These are phyloP conservation scores for Trichosanthes truncata DNA, from an alignment of 306 rosid genomes.

Conservation along the genomic window DNA sequence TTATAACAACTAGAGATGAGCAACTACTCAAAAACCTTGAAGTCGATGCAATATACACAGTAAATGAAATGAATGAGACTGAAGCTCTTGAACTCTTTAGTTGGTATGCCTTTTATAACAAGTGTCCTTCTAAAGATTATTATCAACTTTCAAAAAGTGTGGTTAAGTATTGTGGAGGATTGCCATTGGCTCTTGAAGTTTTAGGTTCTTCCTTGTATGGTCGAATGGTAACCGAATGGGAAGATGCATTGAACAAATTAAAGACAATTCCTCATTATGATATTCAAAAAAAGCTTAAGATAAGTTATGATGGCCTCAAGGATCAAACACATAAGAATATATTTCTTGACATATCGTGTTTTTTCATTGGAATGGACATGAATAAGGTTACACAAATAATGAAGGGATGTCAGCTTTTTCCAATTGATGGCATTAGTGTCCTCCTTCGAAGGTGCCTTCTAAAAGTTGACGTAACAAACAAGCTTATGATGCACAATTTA, in stretches of 20 bases:
- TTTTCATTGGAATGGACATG: no score
- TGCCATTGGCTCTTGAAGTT: conserved; percentile 29
- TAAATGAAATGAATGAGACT: not conserved
- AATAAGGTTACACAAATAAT: no score
- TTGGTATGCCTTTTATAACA: conserved; percentile 18
- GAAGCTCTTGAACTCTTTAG: conserved; percentile 17
- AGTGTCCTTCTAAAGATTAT: not conserved
- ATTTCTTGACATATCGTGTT: no score
- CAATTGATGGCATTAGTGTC: no score
- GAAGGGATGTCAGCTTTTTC: no score
- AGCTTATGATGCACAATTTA: no score
- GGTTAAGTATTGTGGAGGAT: not conserved
- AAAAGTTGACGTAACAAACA: no score
- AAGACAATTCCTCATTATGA: no score
- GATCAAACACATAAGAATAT: no score
- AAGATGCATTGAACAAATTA: not conserved
- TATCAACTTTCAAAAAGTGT: not conserved
- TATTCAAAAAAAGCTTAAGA: conserved; percentile 7
- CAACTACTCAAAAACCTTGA: not conserved
- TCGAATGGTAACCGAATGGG: conserved; percentile 14
- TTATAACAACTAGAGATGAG: conserved; percentile 17
- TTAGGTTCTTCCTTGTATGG: conserved; percentile 18
- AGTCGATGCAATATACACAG: not conserved
- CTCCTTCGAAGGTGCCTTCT: no score
- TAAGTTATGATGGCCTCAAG: not conserved